Percentiles rank a stretch among this genome's conserved stretches.
Evolutionary conservation across 1,139 yeast species (phyloP).

Genomic region (Nakaseomyces delphensis): DNA sequence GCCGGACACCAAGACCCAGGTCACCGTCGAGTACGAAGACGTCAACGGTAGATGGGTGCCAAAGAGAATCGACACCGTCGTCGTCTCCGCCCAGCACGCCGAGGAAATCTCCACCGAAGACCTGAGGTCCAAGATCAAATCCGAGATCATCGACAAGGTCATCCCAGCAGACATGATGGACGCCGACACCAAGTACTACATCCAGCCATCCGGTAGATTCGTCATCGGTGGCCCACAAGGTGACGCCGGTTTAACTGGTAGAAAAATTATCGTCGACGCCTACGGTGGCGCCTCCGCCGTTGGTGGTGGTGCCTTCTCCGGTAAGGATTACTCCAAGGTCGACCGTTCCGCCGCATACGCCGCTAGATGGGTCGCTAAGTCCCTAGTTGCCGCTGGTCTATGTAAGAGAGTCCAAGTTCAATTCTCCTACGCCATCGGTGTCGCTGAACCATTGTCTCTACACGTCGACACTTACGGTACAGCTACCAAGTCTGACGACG

Average conservation of each 20-base stretch:
- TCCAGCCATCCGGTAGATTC: slow-evolving; percentile 97
- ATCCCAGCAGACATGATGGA: slow-evolving; percentile 83
- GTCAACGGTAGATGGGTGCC: slow-evolving; percentile 93
- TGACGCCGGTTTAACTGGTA: slow-evolving; percentile 98
- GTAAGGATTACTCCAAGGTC: slow-evolving; percentile 98
- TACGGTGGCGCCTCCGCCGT: slow-evolving; percentile 99
- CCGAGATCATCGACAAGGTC: slow-evolving; percentile 78
- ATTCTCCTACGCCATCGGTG: slow-evolving; percentile 98
- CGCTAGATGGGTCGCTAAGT: slow-evolving; percentile 99
- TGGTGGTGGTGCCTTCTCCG: slow-evolving; percentile 99
- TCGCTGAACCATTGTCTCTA: slow-evolving; percentile 95
- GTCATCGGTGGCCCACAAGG: slow-evolving; percentile 99
- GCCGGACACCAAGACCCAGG: slow-evolving; percentile 99
- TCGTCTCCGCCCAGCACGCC: slow-evolving; percentile 93
- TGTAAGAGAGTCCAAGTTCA: slow-evolving; percentile 95
- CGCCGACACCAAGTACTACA: slow-evolving; percentile 89
- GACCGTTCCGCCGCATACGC: slow-evolving; percentile 99
- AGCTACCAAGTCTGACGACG: slow-evolving; percentile 73
- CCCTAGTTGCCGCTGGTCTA: slow-evolving; percentile 83
- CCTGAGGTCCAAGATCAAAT: slow-evolving; percentile 64
- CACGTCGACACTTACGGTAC: slow-evolving; percentile 97
- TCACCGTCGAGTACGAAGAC: slow-evolving; percentile 86
- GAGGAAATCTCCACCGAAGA: slow-evolving; percentile 89
- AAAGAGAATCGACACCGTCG: slow-evolving; percentile 90
- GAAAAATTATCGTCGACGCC: slow-evolving; percentile 97